Evolutionary conservation across 177 flowering plant genomes (phyloP), one percentile per base, ranked within the genome.

Genomic region (Tripterygium wilfordii): DNA sequence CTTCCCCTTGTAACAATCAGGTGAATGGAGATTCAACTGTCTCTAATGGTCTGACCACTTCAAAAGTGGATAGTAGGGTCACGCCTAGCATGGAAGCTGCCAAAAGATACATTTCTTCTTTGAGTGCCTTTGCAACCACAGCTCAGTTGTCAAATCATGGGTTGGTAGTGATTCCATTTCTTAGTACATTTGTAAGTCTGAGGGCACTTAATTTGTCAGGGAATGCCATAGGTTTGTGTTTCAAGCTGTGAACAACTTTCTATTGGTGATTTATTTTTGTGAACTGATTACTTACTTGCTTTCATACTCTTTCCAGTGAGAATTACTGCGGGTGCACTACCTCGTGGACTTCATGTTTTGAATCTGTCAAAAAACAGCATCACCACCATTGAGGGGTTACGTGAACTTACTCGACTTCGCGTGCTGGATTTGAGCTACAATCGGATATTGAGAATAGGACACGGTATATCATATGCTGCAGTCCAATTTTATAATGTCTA

Each of bases 381-480:
- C 36, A 77, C 96, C 26, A 67, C 76, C 10, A 86, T 88, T 60
- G 98, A 92, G 67, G 98, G 98, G 16, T 67, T 92, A 28, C 85
- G 98, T 30, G 96, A 86, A 49, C 87, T 92, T 43, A 70, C 83
- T 19, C 76, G 97, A 45, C 89, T 92, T 13, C 94, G 98, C 48
- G 66, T 86, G 7, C 69, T 92, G 58, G 97, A 92, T 67, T 75
- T 92, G 50, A 89, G 98, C 76, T 89, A 86, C 70, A 92, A 92
- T 52, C 67, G 84, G 24, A 79, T 92, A 56, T 24, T 72, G 28
- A 69, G 84, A 60, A 80, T 92, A 65, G 98, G 96, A 51, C 96
- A 84, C 58, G 98, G 98, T 88, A 86, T 57, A 72, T 2, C 15
- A 21, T 36, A 14, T 44, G 20, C 17, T 28, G 10, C n/a, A 36